These are phyloP conservation scores for Ceratopteris richardii DNA, from an alignment of 75 land plant species.

Conservation along the genomic window DNA sequence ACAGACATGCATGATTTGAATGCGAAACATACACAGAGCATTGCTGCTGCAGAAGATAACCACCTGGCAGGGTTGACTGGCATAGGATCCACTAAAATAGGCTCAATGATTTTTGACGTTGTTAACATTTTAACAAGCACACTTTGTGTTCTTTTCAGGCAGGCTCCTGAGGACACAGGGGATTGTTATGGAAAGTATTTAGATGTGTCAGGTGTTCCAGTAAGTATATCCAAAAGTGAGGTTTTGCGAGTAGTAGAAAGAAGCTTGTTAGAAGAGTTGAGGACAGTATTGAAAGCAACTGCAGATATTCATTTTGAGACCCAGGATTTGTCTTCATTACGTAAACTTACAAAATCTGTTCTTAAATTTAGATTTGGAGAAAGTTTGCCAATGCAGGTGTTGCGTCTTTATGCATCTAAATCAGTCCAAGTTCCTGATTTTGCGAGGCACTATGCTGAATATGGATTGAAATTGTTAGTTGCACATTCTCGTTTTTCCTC, in stretches of 20 bases:
- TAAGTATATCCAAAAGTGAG: background rate
- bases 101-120: background rate
- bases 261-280: constrained; percentile 38
- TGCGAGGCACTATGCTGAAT: constrained; percentile 17
- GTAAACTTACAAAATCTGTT: constrained; percentile 33
- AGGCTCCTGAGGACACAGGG: background rate
- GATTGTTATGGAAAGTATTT: background rate
- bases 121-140: background rate
- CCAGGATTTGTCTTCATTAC: constrained; percentile 32
- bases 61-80: background rate
- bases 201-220: background rate
- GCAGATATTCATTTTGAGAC: constrained; percentile 14
- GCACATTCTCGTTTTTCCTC: constrained; percentile 63
- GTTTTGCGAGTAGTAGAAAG: constrained; percentile 19
- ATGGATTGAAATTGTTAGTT: constrained; percentile 40
- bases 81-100: background rate
- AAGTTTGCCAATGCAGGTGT: constrained; percentile 34
- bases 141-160: background rate
- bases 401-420: constrained; percentile 27
- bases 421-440: constrained; percentile 13
- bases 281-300: constrained; percentile 20
- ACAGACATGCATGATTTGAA: constrained; percentile 1
- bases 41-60: background rate
- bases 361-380: constrained; percentile 67
- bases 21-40: background rate